Evolutionary conservation across 345 rosid genomes (phyloP), one percentile per base, ranked within the genome.

Genomic region (Boechera stricta): DNA sequence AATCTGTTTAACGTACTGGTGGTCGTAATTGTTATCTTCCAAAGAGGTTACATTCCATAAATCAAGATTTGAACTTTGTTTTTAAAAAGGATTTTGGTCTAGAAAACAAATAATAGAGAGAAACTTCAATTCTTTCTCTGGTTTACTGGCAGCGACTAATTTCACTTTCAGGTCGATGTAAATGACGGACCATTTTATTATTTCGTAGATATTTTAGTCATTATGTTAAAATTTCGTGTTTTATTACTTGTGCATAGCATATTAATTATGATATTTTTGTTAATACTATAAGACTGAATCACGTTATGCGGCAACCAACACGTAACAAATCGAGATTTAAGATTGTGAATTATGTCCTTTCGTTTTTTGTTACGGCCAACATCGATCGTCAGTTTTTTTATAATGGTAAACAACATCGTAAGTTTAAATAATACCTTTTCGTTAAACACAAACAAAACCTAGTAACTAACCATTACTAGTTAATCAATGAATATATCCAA

Each of bases 321-420:
- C 33, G 35, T 67, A 48, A 31, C 29, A 31, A 65, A 32, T 66
- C 58, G 21, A 67, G 11, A 73, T 53, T 53, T 53, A 64, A 64
- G 48, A 56, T 18, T 53, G 36, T 64, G 45, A 31, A 53, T 31
- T 33, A 6, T 74, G 73, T 59, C 68, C 53, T 21, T 75, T 67
- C 35, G 73, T 48, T 67, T 58, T 49, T 60, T 12, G 18, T 49
- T 18, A 75, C 32, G 24, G 68, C 24, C 63, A 63, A 16, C 54
- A 29, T 15, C 4, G 29, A 61, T 54, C 26, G 18, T 75, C 39
- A 28, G 2, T 58, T 10, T 60, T 39, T 36, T 57, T 0, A 29
- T 49, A 59, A 59, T 41, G 36, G 69, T 67, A 69, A 69, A 51
- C 69, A 52, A 52, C 75, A 52, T 61, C 70, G 74, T 76, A 41